Percentiles rank a stretch among this genome's conserved stretches.
These are phyloP conservation scores for Bryoglossum gracile DNA, from an alignment of 495 filamentous ascomycete genomes.

Conservation along the genomic window DNA sequence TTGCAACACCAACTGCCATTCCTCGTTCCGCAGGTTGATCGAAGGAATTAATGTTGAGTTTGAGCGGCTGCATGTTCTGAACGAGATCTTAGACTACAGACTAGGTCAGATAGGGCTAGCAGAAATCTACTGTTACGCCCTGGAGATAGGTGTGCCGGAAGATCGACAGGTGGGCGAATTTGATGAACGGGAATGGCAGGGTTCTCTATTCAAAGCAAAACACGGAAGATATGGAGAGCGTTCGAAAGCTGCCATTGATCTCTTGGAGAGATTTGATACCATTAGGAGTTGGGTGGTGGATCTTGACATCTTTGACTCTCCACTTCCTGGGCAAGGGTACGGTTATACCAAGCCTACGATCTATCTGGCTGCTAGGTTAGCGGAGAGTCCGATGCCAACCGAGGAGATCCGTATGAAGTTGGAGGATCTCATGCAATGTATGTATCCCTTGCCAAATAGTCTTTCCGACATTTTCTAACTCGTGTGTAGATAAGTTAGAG, in stretches of 20 bases:
- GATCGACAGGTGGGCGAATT: slow-evolving; percentile 8
- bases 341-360: slow-evolving; percentile 7
- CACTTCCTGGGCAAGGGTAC: slow-evolving; percentile 3
- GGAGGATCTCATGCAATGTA: slow-evolving; percentile 15
- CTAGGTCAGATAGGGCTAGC: slow-evolving; percentile 10
- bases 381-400: slow-evolving; percentile 8
- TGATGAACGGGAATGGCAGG: slow-evolving; percentile 8
- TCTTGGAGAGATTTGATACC: slow-evolving; percentile 10
- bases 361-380: slow-evolving; percentile 17
- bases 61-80: slow-evolving; percentile 10
- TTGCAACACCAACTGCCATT: slow-evolving; percentile 13
- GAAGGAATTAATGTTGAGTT: slow-evolving; percentile 8
- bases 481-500: slow-evolving; percentile 12
- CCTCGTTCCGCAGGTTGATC: slow-evolving; percentile 4
- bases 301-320: slow-evolving; percentile 11
- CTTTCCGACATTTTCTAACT: slow-evolving; percentile 15
- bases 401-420: slow-evolving; percentile 12
- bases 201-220: slow-evolving; percentile 2
- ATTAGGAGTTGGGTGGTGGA: slow-evolving; percentile 10
- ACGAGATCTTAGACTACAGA: slow-evolving; percentile 15
- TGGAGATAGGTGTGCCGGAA: slow-evolving; percentile 13
- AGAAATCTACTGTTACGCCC: slow-evolving; percentile 7
- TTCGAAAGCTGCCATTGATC: slow-evolving; percentile 7
- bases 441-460: slow-evolving; percentile 12
- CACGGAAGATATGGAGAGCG: slow-evolving; percentile 5